Evolutionary conservation across 441 rosid species (phyloP).

Genomic region (Manihot esculenta): DNA sequence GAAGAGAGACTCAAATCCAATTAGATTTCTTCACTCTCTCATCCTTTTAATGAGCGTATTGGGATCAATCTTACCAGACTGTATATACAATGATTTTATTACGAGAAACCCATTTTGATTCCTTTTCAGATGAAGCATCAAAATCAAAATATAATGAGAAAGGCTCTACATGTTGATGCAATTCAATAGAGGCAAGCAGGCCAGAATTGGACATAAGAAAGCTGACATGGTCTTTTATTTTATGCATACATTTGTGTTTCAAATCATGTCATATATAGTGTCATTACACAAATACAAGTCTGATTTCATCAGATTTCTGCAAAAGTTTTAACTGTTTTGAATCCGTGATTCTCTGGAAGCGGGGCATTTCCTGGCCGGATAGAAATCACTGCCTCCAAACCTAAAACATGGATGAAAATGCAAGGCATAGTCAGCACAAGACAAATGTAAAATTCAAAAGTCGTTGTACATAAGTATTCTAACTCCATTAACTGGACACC

Average conservation of each 20-base stretch:
- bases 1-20: too few relatives aligned
- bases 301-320: slow-evolving; percentile 52
- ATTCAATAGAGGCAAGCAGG: too few relatives aligned
- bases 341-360: slow-evolving; percentile 71
- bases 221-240: not conserved
- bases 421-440: not conserved
- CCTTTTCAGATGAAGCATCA: not conserved
- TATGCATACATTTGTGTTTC: not conserved
- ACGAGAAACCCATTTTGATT: not conserved
- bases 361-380: slow-evolving; percentile 83
- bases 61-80: too few relatives aligned
- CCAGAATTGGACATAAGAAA: not conserved
- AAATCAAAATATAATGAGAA: not conserved
- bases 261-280: not conserved
- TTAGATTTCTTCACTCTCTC: too few relatives aligned
- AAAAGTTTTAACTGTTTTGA: slow-evolving; percentile 71
- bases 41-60: too few relatives aligned
- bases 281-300: slow-evolving; percentile 7
- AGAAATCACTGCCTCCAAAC: slow-evolving; percentile 66
- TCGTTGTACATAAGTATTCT: not conserved
- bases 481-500: too few relatives aligned
- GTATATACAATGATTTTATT: too few relatives aligned
- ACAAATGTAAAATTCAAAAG: not conserved
- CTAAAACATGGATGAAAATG: slow-evolving; percentile 32
- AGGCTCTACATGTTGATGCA: too few relatives aligned